These are phyloP conservation scores for Calonectria pauciramosa DNA, from an alignment of 2,329 filamentous ascomycete species.

Conservation along the genomic window DNA sequence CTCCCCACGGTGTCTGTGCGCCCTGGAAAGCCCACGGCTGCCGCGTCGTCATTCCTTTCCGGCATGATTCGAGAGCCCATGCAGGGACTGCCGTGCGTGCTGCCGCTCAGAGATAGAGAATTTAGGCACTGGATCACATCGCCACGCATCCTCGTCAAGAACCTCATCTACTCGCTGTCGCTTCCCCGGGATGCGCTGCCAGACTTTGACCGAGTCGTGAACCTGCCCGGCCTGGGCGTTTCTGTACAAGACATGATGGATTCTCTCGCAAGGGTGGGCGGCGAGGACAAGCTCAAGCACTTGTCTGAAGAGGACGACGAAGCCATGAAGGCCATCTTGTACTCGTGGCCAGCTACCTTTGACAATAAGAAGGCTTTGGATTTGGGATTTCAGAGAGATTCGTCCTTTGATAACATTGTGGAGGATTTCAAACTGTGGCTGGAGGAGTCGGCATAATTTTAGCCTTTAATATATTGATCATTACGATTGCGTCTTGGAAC, in stretches of 20 bases:
- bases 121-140: constrained; percentile 65
- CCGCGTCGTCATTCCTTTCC: constrained; percentile 70
- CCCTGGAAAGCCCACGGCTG: constrained; percentile 69
- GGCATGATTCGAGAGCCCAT: constrained; percentile 71
- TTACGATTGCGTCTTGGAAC: not conserved
- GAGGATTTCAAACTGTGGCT: constrained; percentile 25
- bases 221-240: constrained; percentile 63
- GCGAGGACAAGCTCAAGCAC: constrained; percentile 55
- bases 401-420: constrained; percentile 43
- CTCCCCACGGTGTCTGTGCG: constrained; percentile 72
- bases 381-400: constrained; percentile 64
- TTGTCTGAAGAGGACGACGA: constrained; percentile 62
- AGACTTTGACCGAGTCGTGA: constrained; percentile 47
- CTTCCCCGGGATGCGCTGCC: constrained; percentile 37
- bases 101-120: constrained; percentile 58
- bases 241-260: constrained; percentile 64
- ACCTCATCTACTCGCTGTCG: constrained; percentile 55
- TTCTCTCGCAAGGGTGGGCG: constrained; percentile 61
- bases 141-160: constrained; percentile 60
- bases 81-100: constrained; percentile 57
- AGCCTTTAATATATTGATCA: not conserved
- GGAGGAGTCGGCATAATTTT: not conserved
- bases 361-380: constrained; percentile 62
- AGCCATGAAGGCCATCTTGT: constrained; percentile 61
- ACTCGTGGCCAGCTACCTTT: constrained; percentile 64